phyloP scores from a whole-genome alignment of 768 basidiomycete species.

The Trametes meyenii region DNA sequence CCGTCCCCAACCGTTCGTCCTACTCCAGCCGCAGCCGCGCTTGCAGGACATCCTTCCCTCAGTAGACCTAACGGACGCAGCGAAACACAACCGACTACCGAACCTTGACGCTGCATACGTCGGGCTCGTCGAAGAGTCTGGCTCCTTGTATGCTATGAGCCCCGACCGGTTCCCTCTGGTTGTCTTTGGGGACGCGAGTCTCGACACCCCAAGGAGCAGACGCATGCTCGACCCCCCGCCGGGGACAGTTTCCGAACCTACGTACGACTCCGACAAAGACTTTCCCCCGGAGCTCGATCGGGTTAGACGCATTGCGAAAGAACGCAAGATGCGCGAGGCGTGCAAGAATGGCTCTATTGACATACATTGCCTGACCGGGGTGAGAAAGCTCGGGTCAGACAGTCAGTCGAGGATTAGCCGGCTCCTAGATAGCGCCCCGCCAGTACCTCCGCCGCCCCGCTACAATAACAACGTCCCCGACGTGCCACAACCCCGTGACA shows the following conservation, averaged over 20 bases:
- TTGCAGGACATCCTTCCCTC: conserved; percentile 71
- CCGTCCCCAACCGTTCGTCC: conserved; percentile 69
- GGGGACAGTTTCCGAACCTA: conserved; percentile 24
- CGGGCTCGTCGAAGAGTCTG: conserved; percentile 71
- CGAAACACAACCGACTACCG: conserved; percentile 46
- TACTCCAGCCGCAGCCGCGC: conserved; percentile 83
- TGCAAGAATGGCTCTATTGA: conserved; percentile 45
- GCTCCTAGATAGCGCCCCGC: conserved; percentile 62
- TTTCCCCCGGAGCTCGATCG: conserved; percentile 47
- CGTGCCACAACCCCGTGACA: conserved; percentile 15
- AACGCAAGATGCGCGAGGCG: conserved; percentile 45
- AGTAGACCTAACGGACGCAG: conserved; percentile 36
- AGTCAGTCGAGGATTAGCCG: conserved; percentile 45
- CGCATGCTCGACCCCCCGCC: conserved; percentile 40
- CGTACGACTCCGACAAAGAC: conserved; percentile 31
- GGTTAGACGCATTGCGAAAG: conserved; percentile 39
- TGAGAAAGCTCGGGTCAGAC: conserved; percentile 55
- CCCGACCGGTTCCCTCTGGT: conserved; percentile 82
- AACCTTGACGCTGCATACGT: conserved; percentile 76
- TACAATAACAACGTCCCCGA: conserved; percentile 19
- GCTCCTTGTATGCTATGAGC: conserved; percentile 85
- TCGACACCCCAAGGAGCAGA: conserved; percentile 1
- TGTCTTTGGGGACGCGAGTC: conserved; percentile 58
- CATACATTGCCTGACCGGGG: conserved; percentile 64
- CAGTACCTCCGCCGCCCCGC: conserved; percentile 35